A percentile compares a stretch with the other conserved stretches of the same genome.
Evolutionary conservation across 2,329 filamentous ascomycete species (phyloP).

Genomic region (Diaporthe aspalathi): DNA sequence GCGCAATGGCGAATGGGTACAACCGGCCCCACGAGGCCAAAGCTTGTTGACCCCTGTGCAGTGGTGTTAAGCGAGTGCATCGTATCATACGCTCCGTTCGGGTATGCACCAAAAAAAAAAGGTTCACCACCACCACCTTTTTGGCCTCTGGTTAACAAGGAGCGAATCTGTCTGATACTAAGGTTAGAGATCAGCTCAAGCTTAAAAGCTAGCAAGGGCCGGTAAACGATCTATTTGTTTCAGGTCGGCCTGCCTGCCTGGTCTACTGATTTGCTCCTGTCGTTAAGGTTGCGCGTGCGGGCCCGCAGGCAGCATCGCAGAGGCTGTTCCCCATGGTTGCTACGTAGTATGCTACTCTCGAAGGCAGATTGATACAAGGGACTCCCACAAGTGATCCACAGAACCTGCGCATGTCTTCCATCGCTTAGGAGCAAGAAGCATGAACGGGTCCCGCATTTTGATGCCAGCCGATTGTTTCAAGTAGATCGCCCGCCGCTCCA

Average conservation of each 20-base stretch:
- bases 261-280: background rate
- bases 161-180: constrained; percentile 6
- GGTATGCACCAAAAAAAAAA: background rate
- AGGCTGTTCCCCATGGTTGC: background rate
- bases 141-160: background rate
- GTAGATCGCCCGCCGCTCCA: background rate
- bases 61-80: constrained; percentile 9
- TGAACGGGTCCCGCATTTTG: constrained; percentile 13
- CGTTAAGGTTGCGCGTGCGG: background rate
- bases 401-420: constrained; percentile 14
- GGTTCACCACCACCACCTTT: background rate
- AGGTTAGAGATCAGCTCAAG: background rate
- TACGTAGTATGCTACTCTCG: no score
- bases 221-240: background rate
- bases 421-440: constrained; percentile 11
- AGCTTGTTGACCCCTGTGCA: constrained; percentile 8
- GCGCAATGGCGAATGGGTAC: constrained; percentile 12
- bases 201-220: background rate
- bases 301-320: background rate
- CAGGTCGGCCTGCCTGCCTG: background rate
- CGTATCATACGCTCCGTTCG: background rate
- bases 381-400: constrained; percentile 2
- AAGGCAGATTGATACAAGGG: background rate
- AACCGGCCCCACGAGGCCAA: constrained; percentile 23
- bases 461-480: constrained; percentile 27